Percentiles rank a stretch among this genome's conserved stretches.
Evolutionary conservation across 2,329 filamentous ascomycete genomes (phyloP).

Genomic region (Didymella glomerata): DNA sequence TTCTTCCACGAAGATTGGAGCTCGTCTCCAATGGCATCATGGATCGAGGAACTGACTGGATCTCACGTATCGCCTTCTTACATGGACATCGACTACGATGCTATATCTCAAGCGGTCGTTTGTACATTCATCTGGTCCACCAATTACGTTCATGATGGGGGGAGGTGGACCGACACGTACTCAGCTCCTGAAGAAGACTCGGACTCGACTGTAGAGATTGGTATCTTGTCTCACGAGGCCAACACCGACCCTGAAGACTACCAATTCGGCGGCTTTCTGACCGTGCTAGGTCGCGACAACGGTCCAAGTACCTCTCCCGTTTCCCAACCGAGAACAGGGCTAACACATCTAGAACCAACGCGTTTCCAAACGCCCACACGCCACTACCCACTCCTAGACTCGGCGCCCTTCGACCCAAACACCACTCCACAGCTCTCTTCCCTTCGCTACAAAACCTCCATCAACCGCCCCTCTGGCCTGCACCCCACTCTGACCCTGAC

Average conservation of each 20-base stretch:
- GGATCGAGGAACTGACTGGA: not conserved
- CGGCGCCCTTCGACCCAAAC: conserved; percentile 34
- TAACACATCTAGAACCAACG: conserved; percentile 66
- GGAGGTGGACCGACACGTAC: conserved; percentile 59
- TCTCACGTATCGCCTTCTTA: conserved; percentile 61
- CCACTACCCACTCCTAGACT: conserved; percentile 66
- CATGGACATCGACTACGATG: conserved; percentile 81
- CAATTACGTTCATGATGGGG: conserved; percentile 19
- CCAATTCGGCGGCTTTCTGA: conserved; percentile 78
- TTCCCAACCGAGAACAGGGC: conserved; percentile 2
- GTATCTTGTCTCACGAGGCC: conserved; percentile 73
- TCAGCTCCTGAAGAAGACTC: conserved; percentile 49
- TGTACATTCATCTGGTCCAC: conserved; percentile 70
- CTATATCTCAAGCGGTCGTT: conserved; percentile 70
- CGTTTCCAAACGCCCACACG: conserved; percentile 88
- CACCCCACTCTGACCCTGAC: conserved; percentile 84
- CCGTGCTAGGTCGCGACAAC: conserved; percentile 77
- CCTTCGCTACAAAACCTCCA: conserved; percentile 65
- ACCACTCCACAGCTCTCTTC: conserved; percentile 26
- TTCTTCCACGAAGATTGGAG: conserved; percentile 13
- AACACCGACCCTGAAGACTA: conserved; percentile 76
- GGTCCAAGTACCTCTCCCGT: conserved; percentile 62
- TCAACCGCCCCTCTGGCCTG: conserved; percentile 77
- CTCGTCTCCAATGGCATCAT: not conserved
- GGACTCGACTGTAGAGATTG: conserved; percentile 76